Percentiles rank a stretch among this genome's conserved stretches.
Evolutionary conservation across 2,329 filamentous ascomycete species (phyloP).

Genomic region (Pseudogymnoascus sp.): DNA sequence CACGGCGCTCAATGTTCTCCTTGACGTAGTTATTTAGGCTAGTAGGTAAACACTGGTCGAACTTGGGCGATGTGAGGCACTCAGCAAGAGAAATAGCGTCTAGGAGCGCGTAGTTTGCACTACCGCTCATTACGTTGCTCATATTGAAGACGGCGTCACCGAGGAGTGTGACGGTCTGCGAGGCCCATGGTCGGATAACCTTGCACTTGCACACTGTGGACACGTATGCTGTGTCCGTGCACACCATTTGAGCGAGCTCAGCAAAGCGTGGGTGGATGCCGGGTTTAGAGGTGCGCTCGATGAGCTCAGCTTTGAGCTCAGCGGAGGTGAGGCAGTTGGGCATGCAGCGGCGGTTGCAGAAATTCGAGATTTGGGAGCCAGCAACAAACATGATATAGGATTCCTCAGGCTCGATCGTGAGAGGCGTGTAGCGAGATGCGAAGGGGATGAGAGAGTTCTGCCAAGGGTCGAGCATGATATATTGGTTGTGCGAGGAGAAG

Average conservation of each 20-base stretch:
- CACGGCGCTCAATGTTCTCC: conserved; percentile 21
- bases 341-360: conserved; percentile 19
- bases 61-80: conserved; percentile 10
- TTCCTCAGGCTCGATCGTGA: conserved; percentile 19
- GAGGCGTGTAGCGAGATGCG: conserved; percentile 17
- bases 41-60: too few relatives aligned
- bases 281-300: conserved; percentile 15
- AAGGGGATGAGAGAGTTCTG: conserved; percentile 20
- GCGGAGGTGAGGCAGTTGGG: conserved; percentile 15
- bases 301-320: conserved; percentile 21
- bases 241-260: conserved; percentile 16
- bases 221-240: conserved; percentile 19
- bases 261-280: conserved; percentile 18
- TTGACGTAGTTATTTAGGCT: too few relatives aligned
- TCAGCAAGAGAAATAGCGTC: conserved; percentile 21
- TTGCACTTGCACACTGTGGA: conserved; percentile 20
- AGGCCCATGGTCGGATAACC: conserved; percentile 20
- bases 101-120: conserved; percentile 24
- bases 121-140: conserved; percentile 22
- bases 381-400: conserved; percentile 26
- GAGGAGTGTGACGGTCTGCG: conserved; percentile 19
- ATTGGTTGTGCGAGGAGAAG: conserved; percentile 22
- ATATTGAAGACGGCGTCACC: conserved; percentile 25
- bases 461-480: conserved; percentile 23
- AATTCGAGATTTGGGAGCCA: conserved; percentile 18